Base-by-base conservation (phyloP, 2,329 filamentous ascomycete species). In the Xylaria hypoxylon region DNA sequence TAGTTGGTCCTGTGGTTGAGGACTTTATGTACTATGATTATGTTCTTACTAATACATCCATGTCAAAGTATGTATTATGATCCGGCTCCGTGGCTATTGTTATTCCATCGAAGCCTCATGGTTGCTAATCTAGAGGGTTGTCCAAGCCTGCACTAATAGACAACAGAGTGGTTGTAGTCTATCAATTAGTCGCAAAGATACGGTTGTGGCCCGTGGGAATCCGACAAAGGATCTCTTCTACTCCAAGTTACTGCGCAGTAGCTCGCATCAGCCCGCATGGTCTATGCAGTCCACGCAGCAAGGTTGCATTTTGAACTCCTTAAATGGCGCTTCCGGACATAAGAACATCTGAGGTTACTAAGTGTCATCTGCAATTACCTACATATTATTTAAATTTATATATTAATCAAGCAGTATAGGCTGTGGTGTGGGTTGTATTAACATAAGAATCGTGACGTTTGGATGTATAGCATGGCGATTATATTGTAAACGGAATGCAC, bases 301-400 rank as follows among this genome's bases (percentile, higher is more conserved):
- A 26, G 38, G 45, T 60, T 35, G 22, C 24, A 13, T 58, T 44
- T 15, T 19, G 11, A 35, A 55, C 26, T 35, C 38, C 31, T 60
- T 64, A 64, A 67, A 64, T 64, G 56, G 48, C 60, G 55, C 64
- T 67, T 44, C 2, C 65, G 61, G 61, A 67, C 56, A 64, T 67
- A 60, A 60, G 44, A 50, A 17, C 13, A 35, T 33, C 51, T 56
- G n/a, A n/a, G n/a, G n/a, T n/a, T n/a, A 22, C 17, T 24, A 11
- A 26, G 28, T 38, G n/a, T 33, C 28, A 35, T 22, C 35, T 11
- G 13, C 10, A 38, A 15, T 15, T 15, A 38, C 3, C 31, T 33
- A 33, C 11, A 33, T 26, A 55, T n/a, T n/a, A n/a, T n/a, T n/a
- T n/a, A n/a, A n/a, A n/a, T n/a, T n/a, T n/a, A n/a, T n/a, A n/a